Conservation (phyloP, 495 filamentous ascomycete genomes). For the Opeltia flavorubescens region DNA sequence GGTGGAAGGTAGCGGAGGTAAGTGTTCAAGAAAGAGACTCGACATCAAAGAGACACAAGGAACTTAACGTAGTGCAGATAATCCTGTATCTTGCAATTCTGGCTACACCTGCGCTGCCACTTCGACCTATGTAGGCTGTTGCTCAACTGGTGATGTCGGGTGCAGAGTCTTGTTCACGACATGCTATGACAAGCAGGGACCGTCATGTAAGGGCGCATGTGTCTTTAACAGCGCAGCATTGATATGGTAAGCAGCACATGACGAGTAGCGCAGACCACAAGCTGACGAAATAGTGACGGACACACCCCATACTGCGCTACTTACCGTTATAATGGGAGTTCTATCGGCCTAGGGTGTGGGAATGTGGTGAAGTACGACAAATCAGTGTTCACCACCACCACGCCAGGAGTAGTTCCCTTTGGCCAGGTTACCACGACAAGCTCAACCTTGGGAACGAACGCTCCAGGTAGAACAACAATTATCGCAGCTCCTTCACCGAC, state of each 20-base stretch:
- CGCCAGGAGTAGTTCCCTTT: not conserved
- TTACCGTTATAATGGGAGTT: constrained; percentile 1
- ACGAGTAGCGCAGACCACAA: too few species aligned
- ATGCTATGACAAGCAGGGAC: constrained; percentile 2
- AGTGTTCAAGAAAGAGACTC: not conserved
- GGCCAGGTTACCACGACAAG: not conserved
- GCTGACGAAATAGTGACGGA: not conserved
- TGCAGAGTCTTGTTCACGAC: constrained; percentile 1
- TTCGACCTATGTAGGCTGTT: constrained; percentile 2
- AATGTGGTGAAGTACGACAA: not conserved
- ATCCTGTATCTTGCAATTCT: constrained; percentile 2
- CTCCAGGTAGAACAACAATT: not conserved
- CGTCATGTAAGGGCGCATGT: constrained; percentile 1
- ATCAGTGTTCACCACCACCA: constrained; percentile 4
- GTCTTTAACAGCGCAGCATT: constrained; percentile 1
- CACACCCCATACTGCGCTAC: constrained; percentile 1
- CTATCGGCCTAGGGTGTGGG: constrained; percentile 1
- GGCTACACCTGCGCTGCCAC: constrained; percentile 5
- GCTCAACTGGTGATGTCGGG: not conserved
- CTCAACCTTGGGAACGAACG: not conserved
- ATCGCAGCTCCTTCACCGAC: not conserved
- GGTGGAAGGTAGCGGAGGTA: constrained; percentile 1
- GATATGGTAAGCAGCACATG: constrained; percentile 1
- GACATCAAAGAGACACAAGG: not conserved
- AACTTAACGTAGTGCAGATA: not conserved